Conservation (phyloP, 2,329 filamentous ascomycete species). For the Diatrype stigma region DNA sequence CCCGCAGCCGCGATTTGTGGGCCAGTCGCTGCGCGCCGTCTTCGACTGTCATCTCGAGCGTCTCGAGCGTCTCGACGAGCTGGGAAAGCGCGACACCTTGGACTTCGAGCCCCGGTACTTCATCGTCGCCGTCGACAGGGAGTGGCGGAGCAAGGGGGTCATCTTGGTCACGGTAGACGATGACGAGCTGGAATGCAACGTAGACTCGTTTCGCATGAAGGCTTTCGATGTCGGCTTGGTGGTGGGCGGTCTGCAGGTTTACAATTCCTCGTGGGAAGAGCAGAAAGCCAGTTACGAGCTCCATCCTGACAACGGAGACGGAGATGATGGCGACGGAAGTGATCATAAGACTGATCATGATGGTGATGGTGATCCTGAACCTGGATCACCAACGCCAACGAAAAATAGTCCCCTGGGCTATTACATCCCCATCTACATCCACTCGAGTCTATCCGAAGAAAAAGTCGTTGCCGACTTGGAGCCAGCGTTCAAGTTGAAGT, state of each 20-base stretch:
- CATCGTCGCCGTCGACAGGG: constrained; percentile 9
- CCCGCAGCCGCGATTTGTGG: constrained; percentile 10
- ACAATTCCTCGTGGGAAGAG: constrained; percentile 10
- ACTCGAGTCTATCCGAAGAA: constrained; percentile 10
- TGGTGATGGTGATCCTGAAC: not conserved
- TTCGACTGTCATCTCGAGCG: constrained; percentile 14
- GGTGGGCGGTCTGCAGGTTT: constrained; percentile 13
- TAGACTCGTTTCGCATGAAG: constrained; percentile 16
- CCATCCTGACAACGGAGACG: constrained; percentile 4
- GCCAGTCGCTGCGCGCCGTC: constrained; percentile 12
- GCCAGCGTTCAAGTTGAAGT: not conserved
- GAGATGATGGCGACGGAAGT: not conserved
- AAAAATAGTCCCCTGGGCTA: constrained; percentile 11
- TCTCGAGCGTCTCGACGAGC: too few species aligned
- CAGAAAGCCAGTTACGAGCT: constrained; percentile 5
- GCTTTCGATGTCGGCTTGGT: constrained; percentile 11
- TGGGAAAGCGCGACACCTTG: constrained; percentile 9
- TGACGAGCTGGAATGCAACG: constrained; percentile 14
- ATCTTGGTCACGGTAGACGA: constrained; percentile 10
- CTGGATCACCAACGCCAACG: constrained; percentile 8
- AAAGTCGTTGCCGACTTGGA: constrained; percentile 6
- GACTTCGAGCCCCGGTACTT: constrained; percentile 12
- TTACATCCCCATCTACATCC: constrained; percentile 11
- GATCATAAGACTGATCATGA: not conserved
- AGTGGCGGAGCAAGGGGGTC: constrained; percentile 6